Evolutionary conservation across 2,329 filamentous ascomycete species (phyloP).

Genomic region (Trichoderma oligosporum): DNA sequence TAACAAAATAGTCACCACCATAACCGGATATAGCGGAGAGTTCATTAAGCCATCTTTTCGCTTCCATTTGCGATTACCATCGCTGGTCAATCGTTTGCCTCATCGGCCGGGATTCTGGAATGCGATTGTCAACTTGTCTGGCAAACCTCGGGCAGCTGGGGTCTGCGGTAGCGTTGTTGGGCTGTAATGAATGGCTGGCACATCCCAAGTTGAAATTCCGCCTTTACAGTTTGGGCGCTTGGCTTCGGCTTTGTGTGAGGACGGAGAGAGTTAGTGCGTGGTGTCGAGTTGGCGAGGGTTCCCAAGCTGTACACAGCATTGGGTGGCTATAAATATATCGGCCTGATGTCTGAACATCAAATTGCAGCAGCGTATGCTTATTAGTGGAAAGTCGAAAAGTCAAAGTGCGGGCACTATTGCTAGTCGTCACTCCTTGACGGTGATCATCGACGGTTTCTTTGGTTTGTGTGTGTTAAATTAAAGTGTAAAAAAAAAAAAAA

Average conservation of each 20-base stretch:
- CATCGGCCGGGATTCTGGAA: background rate
- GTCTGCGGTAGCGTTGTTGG: background rate
- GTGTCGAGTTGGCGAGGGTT: background rate
- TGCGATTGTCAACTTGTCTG: background rate
- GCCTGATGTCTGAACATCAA: too few species aligned
- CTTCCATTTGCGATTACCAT: background rate
- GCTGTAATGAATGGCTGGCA: conserved; percentile 3
- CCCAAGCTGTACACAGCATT: conserved; percentile 5
- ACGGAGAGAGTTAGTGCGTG: background rate
- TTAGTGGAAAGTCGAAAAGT: background rate
- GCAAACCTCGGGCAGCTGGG: conserved; percentile 4
- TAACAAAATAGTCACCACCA: background rate
- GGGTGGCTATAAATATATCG: background rate
- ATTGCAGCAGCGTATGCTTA: background rate
- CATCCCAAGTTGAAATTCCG: too few species aligned
- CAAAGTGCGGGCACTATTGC: background rate
- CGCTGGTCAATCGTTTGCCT: conserved; percentile 8
- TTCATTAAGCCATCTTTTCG: background rate
- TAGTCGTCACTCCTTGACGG: conserved; percentile 1
- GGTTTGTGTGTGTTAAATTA: background rate
- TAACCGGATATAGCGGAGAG: background rate
- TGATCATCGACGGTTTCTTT: too few species aligned
- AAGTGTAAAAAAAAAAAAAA: background rate
- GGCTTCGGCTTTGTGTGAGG: background rate
- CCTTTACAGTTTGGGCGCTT: too few species aligned